Conservation (phyloP, 768 basidiomycete genomes). For the Rhizopogon vulgaris region DNA sequence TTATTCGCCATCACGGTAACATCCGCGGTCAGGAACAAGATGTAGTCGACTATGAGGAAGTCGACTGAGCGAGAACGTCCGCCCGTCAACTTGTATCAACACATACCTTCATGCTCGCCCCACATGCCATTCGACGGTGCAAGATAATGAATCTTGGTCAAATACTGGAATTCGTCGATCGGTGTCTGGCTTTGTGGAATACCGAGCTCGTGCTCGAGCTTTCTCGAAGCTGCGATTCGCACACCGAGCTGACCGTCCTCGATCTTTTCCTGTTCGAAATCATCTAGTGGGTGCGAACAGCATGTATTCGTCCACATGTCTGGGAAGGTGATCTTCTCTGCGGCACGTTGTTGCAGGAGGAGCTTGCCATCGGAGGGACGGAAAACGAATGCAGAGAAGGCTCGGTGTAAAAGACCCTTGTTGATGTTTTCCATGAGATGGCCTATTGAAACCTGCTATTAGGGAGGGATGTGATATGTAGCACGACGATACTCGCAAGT, state of each 20-base stretch:
- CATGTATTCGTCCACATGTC: constrained; percentile 99
- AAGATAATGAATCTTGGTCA: constrained; percentile 95
- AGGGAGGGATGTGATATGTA: not conserved
- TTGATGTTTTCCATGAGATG: constrained; percentile 97
- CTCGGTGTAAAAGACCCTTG: constrained; percentile 90
- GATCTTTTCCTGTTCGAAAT: constrained; percentile 79
- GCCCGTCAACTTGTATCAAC: no score
- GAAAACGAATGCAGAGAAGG: constrained; percentile 97
- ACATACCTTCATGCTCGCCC: constrained; percentile 96
- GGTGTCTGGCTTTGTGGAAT: constrained; percentile 77
- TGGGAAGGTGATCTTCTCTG: constrained; percentile 99
- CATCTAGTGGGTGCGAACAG: constrained; percentile 93
- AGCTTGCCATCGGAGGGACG: constrained; percentile 90
- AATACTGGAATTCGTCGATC: constrained; percentile 83
- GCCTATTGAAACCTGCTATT: constrained; percentile 40
- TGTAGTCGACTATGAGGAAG: constrained; percentile 79
- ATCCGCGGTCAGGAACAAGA: constrained; percentile 87
- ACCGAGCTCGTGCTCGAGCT: constrained; percentile 94
- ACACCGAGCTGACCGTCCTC: constrained; percentile 80
- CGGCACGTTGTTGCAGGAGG: constrained; percentile 88
- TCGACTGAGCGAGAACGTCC: constrained; percentile 1
- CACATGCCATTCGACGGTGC: constrained; percentile 89
- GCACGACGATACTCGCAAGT: constrained; percentile 57
- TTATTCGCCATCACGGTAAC: constrained; percentile 75
- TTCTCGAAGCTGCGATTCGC: constrained; percentile 84